Evolutionary conservation across 2,329 filamentous ascomycete genomes (phyloP).

Genomic region (Acrocalymma vagum): DNA sequence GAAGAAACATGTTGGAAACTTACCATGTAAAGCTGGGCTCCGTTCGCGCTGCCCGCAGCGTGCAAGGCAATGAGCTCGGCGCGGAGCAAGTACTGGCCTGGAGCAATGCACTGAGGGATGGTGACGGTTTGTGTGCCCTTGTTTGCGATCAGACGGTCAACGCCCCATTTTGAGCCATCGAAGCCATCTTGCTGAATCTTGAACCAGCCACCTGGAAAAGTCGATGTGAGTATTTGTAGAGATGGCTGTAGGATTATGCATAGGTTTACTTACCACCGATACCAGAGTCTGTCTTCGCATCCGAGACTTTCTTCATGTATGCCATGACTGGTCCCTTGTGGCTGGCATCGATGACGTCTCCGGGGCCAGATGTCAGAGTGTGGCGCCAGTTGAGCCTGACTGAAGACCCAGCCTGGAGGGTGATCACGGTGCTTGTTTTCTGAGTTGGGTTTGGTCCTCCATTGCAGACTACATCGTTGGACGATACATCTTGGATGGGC

Average conservation of each 20-base stretch:
- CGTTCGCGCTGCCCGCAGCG: conserved; percentile 36
- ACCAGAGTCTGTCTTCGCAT: conserved; percentile 50
- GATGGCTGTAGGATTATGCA: conserved; percentile 4
- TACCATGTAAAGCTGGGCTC: conserved; percentile 54
- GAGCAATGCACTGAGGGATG: conserved; percentile 44
- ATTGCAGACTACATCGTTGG: conserved; percentile 66
- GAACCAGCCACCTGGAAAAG: conserved; percentile 31
- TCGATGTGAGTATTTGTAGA: background rate
- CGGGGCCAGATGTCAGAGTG: conserved; percentile 57
- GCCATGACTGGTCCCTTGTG: conserved; percentile 66
- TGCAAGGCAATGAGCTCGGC: conserved; percentile 57
- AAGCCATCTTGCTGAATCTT: conserved; percentile 50
- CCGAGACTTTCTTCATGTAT: conserved; percentile 65
- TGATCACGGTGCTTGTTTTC: conserved; percentile 43
- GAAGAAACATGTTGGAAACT: conserved; percentile 2
- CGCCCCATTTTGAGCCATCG: conserved; percentile 44
- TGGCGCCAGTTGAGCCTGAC: conserved; percentile 67
- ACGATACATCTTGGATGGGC: conserved; percentile 64
- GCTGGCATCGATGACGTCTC: conserved; percentile 64
- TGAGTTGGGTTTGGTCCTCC: conserved; percentile 61
- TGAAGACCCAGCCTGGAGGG: conserved; percentile 55
- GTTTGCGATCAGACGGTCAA: conserved; percentile 47
- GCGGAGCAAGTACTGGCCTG: conserved; percentile 52
- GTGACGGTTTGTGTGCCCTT: conserved; percentile 53
- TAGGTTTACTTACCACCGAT: conserved; percentile 34